These are phyloP conservation scores for Panaeolus papilionaceus DNA, from an alignment of 768 basidiomycete genomes.

Conservation along the genomic window DNA sequence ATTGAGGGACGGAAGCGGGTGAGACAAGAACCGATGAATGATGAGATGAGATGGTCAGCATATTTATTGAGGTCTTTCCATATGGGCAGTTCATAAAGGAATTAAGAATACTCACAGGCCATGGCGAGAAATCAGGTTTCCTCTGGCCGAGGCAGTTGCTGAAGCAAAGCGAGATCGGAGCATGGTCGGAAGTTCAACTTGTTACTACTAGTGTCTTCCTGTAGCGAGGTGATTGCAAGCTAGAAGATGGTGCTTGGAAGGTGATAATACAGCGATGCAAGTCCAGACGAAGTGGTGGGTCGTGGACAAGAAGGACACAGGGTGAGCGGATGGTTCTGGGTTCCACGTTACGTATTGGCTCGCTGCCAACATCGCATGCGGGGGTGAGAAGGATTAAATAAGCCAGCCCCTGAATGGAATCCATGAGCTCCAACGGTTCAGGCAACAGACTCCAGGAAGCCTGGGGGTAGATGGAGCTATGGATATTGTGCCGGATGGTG, in stretches of 20 bases:
- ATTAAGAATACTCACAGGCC: background rate
- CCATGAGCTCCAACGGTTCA: background rate
- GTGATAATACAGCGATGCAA: background rate
- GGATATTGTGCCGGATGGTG: no score
- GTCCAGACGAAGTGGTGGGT: background rate
- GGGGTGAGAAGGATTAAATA: slow-evolving; percentile 10
- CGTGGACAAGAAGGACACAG: background rate
- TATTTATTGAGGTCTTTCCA: background rate
- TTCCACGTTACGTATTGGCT: slow-evolving; percentile 9
- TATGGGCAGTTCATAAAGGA: background rate
- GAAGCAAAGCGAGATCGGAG: slow-evolving; percentile 1
- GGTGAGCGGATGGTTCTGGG: background rate
- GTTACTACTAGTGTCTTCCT: no score
- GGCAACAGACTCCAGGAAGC: no score
- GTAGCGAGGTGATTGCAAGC: background rate
- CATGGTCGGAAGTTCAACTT: background rate
- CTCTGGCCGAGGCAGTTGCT: background rate
- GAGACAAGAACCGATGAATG: slow-evolving; percentile 1
- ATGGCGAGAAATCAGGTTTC: slow-evolving; percentile 1
- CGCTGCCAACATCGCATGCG: background rate
- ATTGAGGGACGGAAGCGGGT: slow-evolving; percentile 1
- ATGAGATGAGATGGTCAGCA: background rate
- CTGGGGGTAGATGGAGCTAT: no score
- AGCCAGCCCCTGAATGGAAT: background rate
- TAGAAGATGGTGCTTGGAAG: background rate